A percentile compares a stretch with the other conserved stretches of the same genome.
Conservation (phyloP, 1,284 basidiomycete species). For the Veloboletus limbatus region DNA sequence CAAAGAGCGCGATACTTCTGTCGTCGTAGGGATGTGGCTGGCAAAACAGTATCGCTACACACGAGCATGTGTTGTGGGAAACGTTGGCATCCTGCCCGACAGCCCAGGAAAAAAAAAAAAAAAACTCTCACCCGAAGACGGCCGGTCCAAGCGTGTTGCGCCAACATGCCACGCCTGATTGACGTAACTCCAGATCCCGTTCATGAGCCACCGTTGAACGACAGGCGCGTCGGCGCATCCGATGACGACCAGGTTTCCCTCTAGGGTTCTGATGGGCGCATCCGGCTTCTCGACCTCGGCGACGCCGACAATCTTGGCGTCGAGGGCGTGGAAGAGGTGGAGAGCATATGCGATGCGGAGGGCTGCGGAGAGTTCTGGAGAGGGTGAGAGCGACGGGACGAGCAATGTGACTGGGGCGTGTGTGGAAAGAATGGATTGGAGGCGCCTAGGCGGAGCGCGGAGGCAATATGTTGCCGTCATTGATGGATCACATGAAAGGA, state of each 20-base stretch:
- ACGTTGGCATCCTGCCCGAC: background rate
- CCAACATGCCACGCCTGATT: slow-evolving; percentile 19
- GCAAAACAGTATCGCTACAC: slow-evolving; percentile 67
- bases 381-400: slow-evolving; percentile 45
- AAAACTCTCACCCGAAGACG: slow-evolving; percentile 27
- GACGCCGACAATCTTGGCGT: slow-evolving; percentile 56
- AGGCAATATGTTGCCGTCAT: background rate
- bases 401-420: slow-evolving; percentile 54
- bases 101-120: background rate
- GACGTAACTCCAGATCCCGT: slow-evolving; percentile 4
- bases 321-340: slow-evolving; percentile 66
- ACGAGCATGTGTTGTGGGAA: too few relatives aligned
- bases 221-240: slow-evolving; percentile 38
- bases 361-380: slow-evolving; percentile 42
- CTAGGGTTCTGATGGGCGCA: slow-evolving; percentile 6
- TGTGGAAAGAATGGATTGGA: slow-evolving; percentile 62
- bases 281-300: slow-evolving; percentile 27
- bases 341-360: slow-evolving; percentile 67
- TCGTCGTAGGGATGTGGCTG: slow-evolving; percentile 59
- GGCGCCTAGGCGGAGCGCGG: slow-evolving; percentile 38
- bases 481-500: background rate
- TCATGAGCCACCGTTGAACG: slow-evolving; percentile 30
- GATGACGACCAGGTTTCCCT: slow-evolving; percentile 60
- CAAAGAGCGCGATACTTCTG: slow-evolving; percentile 48
- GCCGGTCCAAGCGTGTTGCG: slow-evolving; percentile 18